Evolutionary conservation across 306 rosid species (phyloP).

Genomic region (Cicer yamashitae): DNA sequence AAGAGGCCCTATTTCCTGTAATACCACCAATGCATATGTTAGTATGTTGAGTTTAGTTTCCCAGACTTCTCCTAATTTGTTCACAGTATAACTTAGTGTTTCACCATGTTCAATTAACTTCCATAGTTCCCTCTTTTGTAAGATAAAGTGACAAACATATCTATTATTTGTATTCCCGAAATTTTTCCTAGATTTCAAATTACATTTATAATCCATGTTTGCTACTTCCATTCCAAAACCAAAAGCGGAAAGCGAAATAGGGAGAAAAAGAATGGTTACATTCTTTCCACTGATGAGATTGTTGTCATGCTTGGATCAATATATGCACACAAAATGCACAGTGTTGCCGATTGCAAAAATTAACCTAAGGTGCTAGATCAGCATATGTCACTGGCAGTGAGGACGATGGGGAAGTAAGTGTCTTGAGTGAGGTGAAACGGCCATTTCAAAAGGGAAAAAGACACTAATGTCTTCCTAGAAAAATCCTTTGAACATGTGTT

Average conservation of each 20-base stretch:
- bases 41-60: conserved; percentile 11
- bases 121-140: conserved; percentile 2
- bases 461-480: background rate
- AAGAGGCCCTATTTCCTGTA: conserved; percentile 17
- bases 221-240: conserved; percentile 13
- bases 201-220: conserved; percentile 2
- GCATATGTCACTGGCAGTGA: background rate
- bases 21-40: background rate
- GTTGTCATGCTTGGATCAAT: conserved; percentile 13
- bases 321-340: conserved; percentile 4
- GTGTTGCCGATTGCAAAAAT: background rate
- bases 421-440: background rate
- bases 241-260: background rate
- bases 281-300: conserved; percentile 28
- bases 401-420: background rate
- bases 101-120: conserved; percentile 13
- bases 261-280: background rate
- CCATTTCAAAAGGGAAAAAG: background rate
- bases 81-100: conserved; percentile 24
- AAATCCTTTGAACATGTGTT: background rate
- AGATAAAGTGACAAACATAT: background rate
- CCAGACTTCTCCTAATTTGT: conserved; percentile 13
- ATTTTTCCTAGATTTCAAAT: conserved; percentile 17
- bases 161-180: conserved; percentile 2
- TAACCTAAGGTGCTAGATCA: conserved; percentile 5